Base-by-base conservation (phyloP, 352 stramenopile genomes). In the Phytophthora macrochlamydospora region DNA sequence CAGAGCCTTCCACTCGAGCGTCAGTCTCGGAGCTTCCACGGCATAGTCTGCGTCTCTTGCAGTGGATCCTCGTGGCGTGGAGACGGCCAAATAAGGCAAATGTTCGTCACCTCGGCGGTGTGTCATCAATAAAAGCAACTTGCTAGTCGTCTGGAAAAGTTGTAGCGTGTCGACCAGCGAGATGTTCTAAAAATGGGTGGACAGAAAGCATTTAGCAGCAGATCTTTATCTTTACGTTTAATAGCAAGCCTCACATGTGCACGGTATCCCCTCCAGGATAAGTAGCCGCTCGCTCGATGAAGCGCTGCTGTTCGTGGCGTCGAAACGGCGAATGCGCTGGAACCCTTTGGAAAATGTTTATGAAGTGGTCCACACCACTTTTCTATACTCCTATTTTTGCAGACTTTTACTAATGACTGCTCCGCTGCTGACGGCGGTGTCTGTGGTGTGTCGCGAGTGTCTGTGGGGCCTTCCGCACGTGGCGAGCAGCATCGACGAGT, bases 1-100 rank as follows among this genome's bases (percentile, higher is more conserved):
- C 52, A 88, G 57, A 4, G 76, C 59, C 9, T 42, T 59, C 80
- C 78, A 87, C 54, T 85, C 63, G 12, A 87, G 63, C 7, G 52
- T 72, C 37, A 75, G 45, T 3, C 51, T 62, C 13, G 66, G 66
- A 18, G 59, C 24, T 31, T 69, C 59, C 14, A 54, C n/a, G 5
- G 35, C 7, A 31, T 48, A 2, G 38, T 40, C 8, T 12, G 7
- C 42, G 11, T 18, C 43, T 49, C 7, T n/a, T 18, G 29, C 43
- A 24, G 6, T 46, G 14, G 40, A 6, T 11, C 11, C 18, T 49
- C 43, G 14, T 28, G 43, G 43, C 2, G 43, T 49, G 7, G 43
- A 4, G 7, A 49, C 13, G 13, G 14, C 43, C 43, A 49, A 12
- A 28, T 49, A 49, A 3, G 43, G 18, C 18, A 24, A 24, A 24